A percentile compares a stretch with the other conserved stretches of the same genome.
Conservation (phyloP, 2,329 filamentous ascomycete genomes). For the Pyricularia grisea region DNA sequence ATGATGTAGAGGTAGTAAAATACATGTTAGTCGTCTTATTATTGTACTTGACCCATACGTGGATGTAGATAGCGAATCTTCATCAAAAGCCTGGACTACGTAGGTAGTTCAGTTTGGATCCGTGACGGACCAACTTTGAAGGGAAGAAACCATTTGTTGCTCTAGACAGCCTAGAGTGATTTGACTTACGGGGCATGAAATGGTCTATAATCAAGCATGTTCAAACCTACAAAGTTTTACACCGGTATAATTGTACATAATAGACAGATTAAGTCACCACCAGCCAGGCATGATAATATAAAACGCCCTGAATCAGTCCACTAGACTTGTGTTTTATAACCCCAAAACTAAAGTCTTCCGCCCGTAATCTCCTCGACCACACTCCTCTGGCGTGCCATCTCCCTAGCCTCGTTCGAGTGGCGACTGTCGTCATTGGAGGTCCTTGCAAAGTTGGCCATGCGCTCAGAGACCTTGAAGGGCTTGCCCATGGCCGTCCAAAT, state of each 20-base stretch:
- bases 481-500: constrained; percentile 40
- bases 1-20: background rate
- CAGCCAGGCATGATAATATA: background rate
- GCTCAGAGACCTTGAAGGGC: constrained; percentile 33
- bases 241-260: background rate
- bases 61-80: background rate
- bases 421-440: background rate
- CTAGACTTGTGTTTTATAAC: background rate
- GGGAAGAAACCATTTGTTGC: background rate
- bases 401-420: constrained; percentile 30
- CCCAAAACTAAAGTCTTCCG: constrained; percentile 35
- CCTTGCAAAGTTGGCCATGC: constrained; percentile 24
- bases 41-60: background rate
- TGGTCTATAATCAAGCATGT: background rate
- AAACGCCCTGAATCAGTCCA: background rate
- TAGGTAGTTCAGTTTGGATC: background rate
- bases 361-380: constrained; percentile 52
- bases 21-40: background rate
- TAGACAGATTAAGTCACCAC: background rate
- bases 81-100: background rate
- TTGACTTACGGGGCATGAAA: background rate
- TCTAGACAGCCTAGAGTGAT: background rate
- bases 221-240: constrained; percentile 1
- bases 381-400: constrained; percentile 39
- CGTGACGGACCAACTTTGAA: too few species aligned